Base-by-base conservation (phyloP, 768 basidiomycete genomes). In the Mrakia frigida region DNA sequence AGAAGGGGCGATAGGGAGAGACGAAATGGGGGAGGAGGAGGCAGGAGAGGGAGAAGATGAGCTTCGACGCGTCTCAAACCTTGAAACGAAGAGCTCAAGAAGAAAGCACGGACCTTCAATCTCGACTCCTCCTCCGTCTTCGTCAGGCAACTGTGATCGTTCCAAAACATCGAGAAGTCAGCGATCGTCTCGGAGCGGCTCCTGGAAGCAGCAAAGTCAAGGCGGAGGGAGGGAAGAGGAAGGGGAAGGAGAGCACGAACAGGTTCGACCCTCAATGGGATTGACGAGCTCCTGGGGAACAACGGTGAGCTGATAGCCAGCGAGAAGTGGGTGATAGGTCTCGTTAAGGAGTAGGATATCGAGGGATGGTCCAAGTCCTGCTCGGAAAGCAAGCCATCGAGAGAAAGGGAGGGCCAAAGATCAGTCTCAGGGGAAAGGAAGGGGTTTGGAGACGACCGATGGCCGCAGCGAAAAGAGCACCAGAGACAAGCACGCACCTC, bases 251-350 rank as follows among this genome's bases (percentile, higher is more conserved):
- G 28, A 33, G 2, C 18, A 33, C 71, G 53, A 7, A 72, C 71
- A 9, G 46, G 52, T 31, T 72, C 71, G n/a, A 60, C 50, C 9
- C 59, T 50, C 31, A 72, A 28, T 18, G 71, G 71, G 33, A 72
- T 72, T 16, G 71, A 53, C 59, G 71, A 72, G 35, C 71, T 53
- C 33, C 37, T 25, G 16, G 71, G 71, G 31, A 72, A 59, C 28
- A 72, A 28, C 52, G 71, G 71, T 18, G 71, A 72, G 35, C 43
- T 52, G 71, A 72, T 72, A 3, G 59, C 52, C 11, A 72, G 71
- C 28, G 52, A 60, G 39, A 56, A 39, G 46, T 53, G 71, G 39
- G 52, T 60, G 18, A 72, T 59, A n/a, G 71, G 71, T 28, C 71
- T 33, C 23, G 52, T 72, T 7, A 72, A 23, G 14, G 43, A 53